phyloP scores from a whole-genome alignment of 148 eudicot species.

The Heliosperma pusillum region DNA sequence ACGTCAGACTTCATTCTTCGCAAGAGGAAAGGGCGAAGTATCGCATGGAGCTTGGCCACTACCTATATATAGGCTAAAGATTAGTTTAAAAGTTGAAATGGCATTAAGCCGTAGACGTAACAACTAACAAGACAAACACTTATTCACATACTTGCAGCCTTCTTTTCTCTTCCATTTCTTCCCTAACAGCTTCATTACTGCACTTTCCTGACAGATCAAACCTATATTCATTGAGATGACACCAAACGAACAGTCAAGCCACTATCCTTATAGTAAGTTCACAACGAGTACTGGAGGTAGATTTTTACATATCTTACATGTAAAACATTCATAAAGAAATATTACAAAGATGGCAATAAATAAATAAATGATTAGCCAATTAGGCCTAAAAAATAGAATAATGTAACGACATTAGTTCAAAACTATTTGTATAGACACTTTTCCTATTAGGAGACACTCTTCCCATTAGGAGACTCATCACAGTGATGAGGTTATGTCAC shows the following conservation, averaged over 20 bases:
- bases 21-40: slow-evolving; percentile 88
- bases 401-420: neutral
- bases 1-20: slow-evolving; percentile 92
- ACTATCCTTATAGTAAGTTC: neutral
- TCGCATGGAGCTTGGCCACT: slow-evolving; percentile 87
- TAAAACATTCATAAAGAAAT: neutral
- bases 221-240: slow-evolving; percentile 33
- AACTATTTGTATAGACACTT: neutral
- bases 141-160: slow-evolving; percentile 53
- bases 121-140: neutral
- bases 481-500: neutral
- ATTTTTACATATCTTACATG: neutral
- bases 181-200: slow-evolving; percentile 55
- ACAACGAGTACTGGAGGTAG: neutral
- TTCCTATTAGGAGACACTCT: neutral
- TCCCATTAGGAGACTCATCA: neutral
- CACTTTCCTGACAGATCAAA: slow-evolving; percentile 84
- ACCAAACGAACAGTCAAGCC: slow-evolving; percentile 4
- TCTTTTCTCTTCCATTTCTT: slow-evolving; percentile 79
- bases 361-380: no score
- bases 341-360: neutral
- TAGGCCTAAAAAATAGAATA: neutral
- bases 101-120: neutral
- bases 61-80: slow-evolving; percentile 41
- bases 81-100: neutral